Base-by-base conservation (phyloP, 352 stramenopile genomes). In the Globisporangium spiculum region DNA sequence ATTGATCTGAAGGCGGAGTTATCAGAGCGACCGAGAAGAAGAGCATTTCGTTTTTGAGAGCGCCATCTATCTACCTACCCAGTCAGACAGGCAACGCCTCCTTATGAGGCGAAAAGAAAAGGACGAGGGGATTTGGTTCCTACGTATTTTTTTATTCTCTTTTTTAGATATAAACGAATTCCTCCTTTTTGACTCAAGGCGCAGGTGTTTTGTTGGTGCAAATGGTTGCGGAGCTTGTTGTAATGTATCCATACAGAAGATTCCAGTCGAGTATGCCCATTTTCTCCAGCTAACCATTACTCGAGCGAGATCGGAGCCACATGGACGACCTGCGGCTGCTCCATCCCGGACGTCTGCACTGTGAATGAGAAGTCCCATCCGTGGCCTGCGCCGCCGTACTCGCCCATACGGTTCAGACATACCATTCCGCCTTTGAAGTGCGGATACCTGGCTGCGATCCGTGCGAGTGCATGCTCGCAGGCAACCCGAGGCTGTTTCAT, bases 361-460 rank as follows among this genome's bases (percentile, higher is more conserved):
- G 78, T 75, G 65, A 79, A 94, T 22, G 80, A 77, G 70, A 94
- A 94, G 22, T 88, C 62, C 86, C 86, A 94, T 8, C 86, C 81
- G 53, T 93, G 80, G 44, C 80, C 85, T 34, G 86, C 88, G 24
- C 78, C 86, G n/a, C 86, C 88, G 50, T 84, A 94, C 57, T 90
- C 84, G 24, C 88, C 88, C 38, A 83, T 54, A 7, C 76, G 71
- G 71, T 93, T 94, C 34, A 93, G 60, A 65, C 88, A 96, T 0
- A 96, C 88, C 75, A 94, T 89, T 38, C 78, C 88, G 36, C 88
- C 88, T 68, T 89, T 81, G 53, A 94, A 94, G 14, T 75, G 46
- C 7, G 89, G 86, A 36, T 83, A 89, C 7, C 79, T 69, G 36
- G 61, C 58, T 20, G 82, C 86, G 67, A 94, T 88, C 2, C 78